Evolutionary conservation across 1,284 basidiomycete species (phyloP), one percentile per base, ranked within the genome.

Genomic region (Anthracocystis setariae): DNA sequence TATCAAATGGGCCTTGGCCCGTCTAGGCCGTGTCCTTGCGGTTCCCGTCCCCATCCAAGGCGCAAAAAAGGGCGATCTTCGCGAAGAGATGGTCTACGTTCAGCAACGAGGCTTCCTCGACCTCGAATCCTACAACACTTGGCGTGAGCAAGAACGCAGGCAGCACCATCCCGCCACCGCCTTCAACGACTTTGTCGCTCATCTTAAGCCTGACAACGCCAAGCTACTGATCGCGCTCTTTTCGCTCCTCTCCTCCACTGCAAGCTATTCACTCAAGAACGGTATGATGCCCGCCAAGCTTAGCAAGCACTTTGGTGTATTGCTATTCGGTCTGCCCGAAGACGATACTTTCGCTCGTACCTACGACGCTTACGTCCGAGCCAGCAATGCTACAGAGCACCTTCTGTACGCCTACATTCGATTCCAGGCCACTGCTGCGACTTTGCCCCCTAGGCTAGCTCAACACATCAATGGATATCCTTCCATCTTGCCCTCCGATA

Each of bases 1-100:
- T 38, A 74, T 82, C 73, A 82, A 82, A 57, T 82, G 81, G 81
- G 73, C 76, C 2, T 69, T 82, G n/a, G 74, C 78, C 0, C 65
- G 80, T 21, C 51, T 82, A 53, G 78, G 79, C 5, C 62, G 76
- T 15, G 76, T 82, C 17, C 63, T 81, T 8, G 76, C 79, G 15
- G 79, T 80, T 13, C 75, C 62, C 15, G 57, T 64, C 3, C 69
- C 64, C 5, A 51, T 47, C 0, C 32, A 59, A 3, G 58, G 57
- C n/a, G 27, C 52, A 8, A 73, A 63, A 46, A 64, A 63, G 44
- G 73, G 73, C 33, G 67, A 73, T 24, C 35, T 68, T 24, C 40
- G 56, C n/a, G 78, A 78, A 44, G 78, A 81, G 29, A 71, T 72
- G 55, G 74, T 78, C 44, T 73, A 80, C 49, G 67, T 77, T 2